phyloP scores from a whole-genome alignment of 306 rosid genomes.

The Acacia crassicarpa region DNA sequence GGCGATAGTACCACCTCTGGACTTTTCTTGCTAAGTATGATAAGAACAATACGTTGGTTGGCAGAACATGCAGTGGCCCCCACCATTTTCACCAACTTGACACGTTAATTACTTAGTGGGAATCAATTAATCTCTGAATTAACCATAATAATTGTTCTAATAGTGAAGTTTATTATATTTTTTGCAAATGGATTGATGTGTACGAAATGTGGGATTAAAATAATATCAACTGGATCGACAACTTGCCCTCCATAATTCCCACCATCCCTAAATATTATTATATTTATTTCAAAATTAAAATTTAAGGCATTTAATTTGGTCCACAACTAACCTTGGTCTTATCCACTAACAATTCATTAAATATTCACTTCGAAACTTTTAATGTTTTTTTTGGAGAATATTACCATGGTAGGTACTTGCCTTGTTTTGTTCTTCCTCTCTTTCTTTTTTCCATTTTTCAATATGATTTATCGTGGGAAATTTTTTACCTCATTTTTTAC shows the following conservation, averaged over 20 bases:
- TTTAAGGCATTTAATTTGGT: neutral
- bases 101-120: neutral
- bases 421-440: neutral
- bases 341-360: neutral
- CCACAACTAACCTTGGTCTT: neutral
- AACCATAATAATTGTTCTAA: neutral
- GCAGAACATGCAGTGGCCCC: neutral
- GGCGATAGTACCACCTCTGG: neutral
- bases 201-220: neutral
- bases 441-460: neutral
- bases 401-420: neutral
- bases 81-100: neutral
- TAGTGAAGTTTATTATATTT: neutral
- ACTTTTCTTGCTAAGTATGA: neutral
- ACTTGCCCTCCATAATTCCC: constrained; percentile 23
- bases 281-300: neutral
- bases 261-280: neutral
- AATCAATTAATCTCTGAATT: constrained; percentile 3
- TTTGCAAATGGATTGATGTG: neutral
- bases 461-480: too few species aligned
- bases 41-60: constrained; percentile 19
- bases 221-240: constrained; percentile 26
- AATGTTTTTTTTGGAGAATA: neutral
- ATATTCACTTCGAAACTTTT: neutral
- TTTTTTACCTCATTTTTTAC: too few species aligned